Evolutionary conservation across 2,329 filamentous ascomycete species (phyloP).

Genomic region (Apiospora pterosperma): DNA sequence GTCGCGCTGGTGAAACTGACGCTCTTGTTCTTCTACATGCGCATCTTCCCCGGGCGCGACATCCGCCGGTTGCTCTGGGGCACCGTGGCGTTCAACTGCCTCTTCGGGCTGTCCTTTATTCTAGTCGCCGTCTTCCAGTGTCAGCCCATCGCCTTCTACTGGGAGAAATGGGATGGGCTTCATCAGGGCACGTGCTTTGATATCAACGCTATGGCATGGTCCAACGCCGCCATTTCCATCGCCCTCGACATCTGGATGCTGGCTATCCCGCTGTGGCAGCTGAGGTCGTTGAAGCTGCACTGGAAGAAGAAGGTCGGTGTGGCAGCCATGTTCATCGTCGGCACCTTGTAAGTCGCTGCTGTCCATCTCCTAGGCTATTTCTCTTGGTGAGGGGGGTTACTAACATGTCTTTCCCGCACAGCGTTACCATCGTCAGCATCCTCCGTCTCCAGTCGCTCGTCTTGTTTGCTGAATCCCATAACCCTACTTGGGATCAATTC

Average conservation of each 20-base stretch:
- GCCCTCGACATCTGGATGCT: slow-evolving; percentile 38
- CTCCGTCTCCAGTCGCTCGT: slow-evolving; percentile 11
- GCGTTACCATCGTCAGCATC: slow-evolving; percentile 12
- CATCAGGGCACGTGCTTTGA: slow-evolving; percentile 38
- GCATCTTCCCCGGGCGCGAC: slow-evolving; percentile 32
- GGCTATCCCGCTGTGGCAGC: slow-evolving; percentile 38
- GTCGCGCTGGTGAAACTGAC: slow-evolving; percentile 37
- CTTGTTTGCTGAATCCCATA: slow-evolving; percentile 7
- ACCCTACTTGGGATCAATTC: slow-evolving; percentile 9
- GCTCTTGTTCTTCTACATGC: slow-evolving; percentile 38
- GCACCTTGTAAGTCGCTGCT: slow-evolving; percentile 34
- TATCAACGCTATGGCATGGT: slow-evolving; percentile 36
- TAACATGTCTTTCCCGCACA: neutral
- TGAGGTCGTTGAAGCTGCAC: slow-evolving; percentile 36
- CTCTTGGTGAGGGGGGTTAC: slow-evolving; percentile 13
- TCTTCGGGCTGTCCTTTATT: slow-evolving; percentile 28
- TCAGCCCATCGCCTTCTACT: slow-evolving; percentile 35
- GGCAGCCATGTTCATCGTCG: slow-evolving; percentile 37
- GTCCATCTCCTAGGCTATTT: slow-evolving; percentile 34
- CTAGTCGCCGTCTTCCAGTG: slow-evolving; percentile 34
- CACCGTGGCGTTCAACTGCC: slow-evolving; percentile 27
- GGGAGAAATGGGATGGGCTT: slow-evolving; percentile 38
- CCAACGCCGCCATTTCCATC: slow-evolving; percentile 39
- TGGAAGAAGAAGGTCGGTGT: slow-evolving; percentile 47
- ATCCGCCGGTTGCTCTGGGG: slow-evolving; percentile 30